Base-by-base conservation (phyloP, 805 yeast species). In the Maudiozyma bulderi region DNA sequence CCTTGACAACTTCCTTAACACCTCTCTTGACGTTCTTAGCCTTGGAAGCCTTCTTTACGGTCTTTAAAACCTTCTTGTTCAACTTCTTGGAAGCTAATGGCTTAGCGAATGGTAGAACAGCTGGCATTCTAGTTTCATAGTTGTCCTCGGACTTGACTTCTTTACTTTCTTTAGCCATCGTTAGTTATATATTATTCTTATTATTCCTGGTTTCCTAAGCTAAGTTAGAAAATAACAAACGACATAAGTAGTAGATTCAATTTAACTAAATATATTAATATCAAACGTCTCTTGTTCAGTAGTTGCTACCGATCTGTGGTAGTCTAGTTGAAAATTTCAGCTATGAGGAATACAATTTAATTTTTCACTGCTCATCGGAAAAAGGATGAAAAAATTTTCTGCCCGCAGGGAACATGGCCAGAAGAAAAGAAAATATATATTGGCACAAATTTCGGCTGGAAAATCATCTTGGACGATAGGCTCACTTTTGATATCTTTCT, bases 11-110 rank as follows among this genome's bases (percentile, higher is more conserved):
- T 73, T 93, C 99, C 72, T 93, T 93, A 50, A 93, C 98, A 68
- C 99, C 99, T 73, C 99, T 81, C 73, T 89, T 91, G 59, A 93
- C 96, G 70, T 91, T 96, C 73, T 93, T 93, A 55, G 96, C 95
- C 73, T 93, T 93, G 47, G 98, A 89, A 8, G 99, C 98, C 70
- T 88, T 91, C 78, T 93, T 93, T 55, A 93, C 95, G 43, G 96
- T 87, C 73, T 93, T 93, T 64, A 95, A 78, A 14, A 91, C 84
- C 71, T 91, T 93, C 73, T 93, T 93, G 75, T 93, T 93, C 66
- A 91, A 74, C 70, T 93, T 93, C 74, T 93, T 93, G 42, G 96
- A 80, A 13, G 99, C 99, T 59, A 93, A 76, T 52, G 99, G 99
- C 62, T 81, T 75, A 48, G 99, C 96, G 69, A 93, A 91, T 48